Evolutionary conservation across 345 rosid species (phyloP).

Genomic region (Punica granatum): DNA sequence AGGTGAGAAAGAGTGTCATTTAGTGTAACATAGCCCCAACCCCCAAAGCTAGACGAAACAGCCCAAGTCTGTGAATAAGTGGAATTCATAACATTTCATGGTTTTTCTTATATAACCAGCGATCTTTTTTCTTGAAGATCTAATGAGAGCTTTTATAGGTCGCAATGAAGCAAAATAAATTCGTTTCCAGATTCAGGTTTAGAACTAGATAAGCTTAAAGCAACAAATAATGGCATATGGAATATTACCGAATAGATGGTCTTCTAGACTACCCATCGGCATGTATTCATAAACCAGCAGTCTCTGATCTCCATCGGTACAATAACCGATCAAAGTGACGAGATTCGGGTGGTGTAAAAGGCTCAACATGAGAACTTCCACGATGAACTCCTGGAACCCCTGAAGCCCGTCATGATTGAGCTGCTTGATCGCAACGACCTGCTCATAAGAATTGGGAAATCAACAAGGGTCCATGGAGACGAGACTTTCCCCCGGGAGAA

Average conservation of each 20-base stretch:
- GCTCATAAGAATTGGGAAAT: constrained; percentile 15
- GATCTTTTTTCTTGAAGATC: background rate
- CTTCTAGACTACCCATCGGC: constrained; percentile 93
- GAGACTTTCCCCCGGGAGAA: background rate
- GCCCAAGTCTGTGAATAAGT: background rate
- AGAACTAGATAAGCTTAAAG: background rate
- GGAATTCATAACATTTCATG: background rate
- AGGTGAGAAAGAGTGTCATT: background rate
- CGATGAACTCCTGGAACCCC: constrained; percentile 85
- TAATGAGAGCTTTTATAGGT: background rate
- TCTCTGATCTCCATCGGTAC: constrained; percentile 93
- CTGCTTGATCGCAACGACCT: constrained; percentile 92
- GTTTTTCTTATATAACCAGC: background rate
- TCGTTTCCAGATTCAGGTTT: background rate
- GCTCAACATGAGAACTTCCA: constrained; percentile 96
- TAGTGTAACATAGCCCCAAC: background rate
- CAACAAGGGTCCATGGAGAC: background rate
- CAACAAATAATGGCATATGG: constrained; percentile 1
- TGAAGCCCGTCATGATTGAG: constrained; percentile 86
- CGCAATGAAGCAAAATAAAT: background rate
- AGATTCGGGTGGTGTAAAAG: constrained; percentile 80
- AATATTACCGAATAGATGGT: constrained; percentile 79
- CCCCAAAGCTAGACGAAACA: background rate
- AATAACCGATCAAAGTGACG: constrained; percentile 84
- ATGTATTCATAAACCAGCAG: constrained; percentile 91